A percentile compares a stretch with the other conserved stretches of the same genome.
Conservation (phyloP, 768 basidiomycete genomes). For the Boletellus sp. region DNA sequence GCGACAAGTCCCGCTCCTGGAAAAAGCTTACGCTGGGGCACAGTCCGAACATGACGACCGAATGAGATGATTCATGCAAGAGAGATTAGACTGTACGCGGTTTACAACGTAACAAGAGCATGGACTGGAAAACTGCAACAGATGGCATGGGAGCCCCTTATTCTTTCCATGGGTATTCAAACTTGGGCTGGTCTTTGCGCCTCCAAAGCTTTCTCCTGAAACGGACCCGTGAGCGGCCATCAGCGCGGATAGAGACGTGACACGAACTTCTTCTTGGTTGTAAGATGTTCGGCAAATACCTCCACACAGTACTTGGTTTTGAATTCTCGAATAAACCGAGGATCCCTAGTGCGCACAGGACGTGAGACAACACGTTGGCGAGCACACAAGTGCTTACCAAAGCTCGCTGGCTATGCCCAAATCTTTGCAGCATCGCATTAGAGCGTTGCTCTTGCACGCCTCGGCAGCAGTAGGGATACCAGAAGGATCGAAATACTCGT, state of each 20-base stretch:
- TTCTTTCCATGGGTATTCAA: slow-evolving; percentile 89
- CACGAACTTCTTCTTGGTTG: slow-evolving; percentile 88
- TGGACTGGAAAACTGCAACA: neutral
- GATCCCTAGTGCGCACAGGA: slow-evolving; percentile 60
- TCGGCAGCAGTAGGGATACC: slow-evolving; percentile 93
- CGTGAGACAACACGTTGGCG: neutral
- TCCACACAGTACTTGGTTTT: slow-evolving; percentile 81
- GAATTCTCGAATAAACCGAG: slow-evolving; percentile 91
- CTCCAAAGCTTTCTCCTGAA: slow-evolving; percentile 88
- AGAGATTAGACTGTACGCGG: too few species aligned
- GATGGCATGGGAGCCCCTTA: slow-evolving; percentile 23
- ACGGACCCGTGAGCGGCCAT: slow-evolving; percentile 4
- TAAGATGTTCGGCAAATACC: slow-evolving; percentile 77
- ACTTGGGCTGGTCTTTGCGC: slow-evolving; percentile 79
- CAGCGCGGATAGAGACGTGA: neutral
- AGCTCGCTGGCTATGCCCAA: slow-evolving; percentile 94
- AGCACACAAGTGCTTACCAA: slow-evolving; percentile 53
- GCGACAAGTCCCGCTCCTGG: too few species aligned
- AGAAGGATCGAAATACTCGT: slow-evolving; percentile 90
- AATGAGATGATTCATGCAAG: neutral
- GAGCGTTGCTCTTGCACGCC: slow-evolving; percentile 92
- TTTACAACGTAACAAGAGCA: neutral
- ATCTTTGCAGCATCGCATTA: slow-evolving; percentile 98
- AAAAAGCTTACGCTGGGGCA: too few species aligned
- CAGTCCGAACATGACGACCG: too few species aligned